A percentile compares a stretch with the other conserved stretches of the same genome.
Conservation (phyloP, 2,329 filamentous ascomycete species). For the Xylariaceae sp. region DNA sequence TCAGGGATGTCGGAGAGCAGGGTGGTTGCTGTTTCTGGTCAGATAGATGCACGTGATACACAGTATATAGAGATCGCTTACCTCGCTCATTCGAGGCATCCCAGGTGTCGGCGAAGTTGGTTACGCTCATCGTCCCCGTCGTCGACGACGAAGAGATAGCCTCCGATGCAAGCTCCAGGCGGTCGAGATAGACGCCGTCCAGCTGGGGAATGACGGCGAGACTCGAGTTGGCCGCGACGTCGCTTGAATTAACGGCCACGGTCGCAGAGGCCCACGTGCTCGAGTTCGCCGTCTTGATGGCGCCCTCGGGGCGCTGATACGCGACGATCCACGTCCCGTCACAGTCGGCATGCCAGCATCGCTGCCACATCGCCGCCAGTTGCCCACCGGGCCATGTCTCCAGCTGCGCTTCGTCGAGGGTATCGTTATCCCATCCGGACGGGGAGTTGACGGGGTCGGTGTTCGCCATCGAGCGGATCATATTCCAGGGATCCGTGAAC, state of each 20-base stretch:
- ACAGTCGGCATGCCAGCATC: conserved; percentile 9
- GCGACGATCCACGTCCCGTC: conserved; percentile 18
- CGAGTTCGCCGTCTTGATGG: conserved; percentile 20
- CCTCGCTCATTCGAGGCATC: conserved; percentile 9
- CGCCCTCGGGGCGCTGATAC: conserved; percentile 21
- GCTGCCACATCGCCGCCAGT: conserved; percentile 20
- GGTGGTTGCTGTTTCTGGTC: not conserved
- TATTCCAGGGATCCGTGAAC: conserved; percentile 15
- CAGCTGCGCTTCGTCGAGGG: conserved; percentile 10
- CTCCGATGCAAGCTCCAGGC: conserved; percentile 15
- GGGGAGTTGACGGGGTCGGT: conserved; percentile 13
- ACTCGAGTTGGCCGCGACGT: conserved; percentile 17
- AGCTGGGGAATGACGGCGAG: conserved; percentile 19
- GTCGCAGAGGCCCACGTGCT: conserved; percentile 14
- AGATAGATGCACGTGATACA: not conserved
- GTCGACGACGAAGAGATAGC: conserved; percentile 5
- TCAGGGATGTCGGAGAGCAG: conserved; percentile 3
- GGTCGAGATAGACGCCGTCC: conserved; percentile 9
- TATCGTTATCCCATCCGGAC: conserved; percentile 17
- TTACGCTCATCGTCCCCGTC: conserved; percentile 14
- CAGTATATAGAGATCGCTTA: conserved; percentile 5
- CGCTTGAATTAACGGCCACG: conserved; percentile 11
- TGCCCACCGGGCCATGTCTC: conserved; percentile 18
- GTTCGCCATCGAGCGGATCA: conserved; percentile 15
- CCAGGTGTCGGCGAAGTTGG: conserved; percentile 16